Evolutionary conservation across 108 stramenopile genomes (phyloP).

Genomic region (Craspedostauros australis): DNA sequence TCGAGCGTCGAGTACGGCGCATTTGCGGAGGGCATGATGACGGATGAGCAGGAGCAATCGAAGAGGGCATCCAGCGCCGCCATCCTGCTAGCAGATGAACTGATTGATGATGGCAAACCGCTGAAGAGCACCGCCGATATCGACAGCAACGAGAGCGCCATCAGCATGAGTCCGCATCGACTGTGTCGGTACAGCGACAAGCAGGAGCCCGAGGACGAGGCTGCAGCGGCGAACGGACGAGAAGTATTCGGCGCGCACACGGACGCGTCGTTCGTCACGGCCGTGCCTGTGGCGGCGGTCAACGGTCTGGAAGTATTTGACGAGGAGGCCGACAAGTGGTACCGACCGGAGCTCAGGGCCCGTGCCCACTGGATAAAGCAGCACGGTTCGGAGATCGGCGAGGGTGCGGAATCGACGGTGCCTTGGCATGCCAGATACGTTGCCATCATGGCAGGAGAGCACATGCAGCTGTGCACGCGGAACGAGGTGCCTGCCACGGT

Average conservation of each 20-base stretch:
- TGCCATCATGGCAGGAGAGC: constrained; percentile 73
- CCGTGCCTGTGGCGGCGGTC: constrained; percentile 67
- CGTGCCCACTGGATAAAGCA: constrained; percentile 41
- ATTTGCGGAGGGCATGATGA: constrained; percentile 26
- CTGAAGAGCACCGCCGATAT: constrained; percentile 4
- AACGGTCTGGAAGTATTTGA: constrained; percentile 79
- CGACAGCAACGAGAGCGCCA: constrained; percentile 41
- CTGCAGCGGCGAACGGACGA: constrained; percentile 7
- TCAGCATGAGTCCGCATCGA: constrained; percentile 75
- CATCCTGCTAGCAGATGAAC: constrained; percentile 44
- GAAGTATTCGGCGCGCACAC: constrained; percentile 81
- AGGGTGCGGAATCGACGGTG: constrained; percentile 17
- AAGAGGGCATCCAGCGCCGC: constrained; percentile 52
- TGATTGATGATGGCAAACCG: constrained; percentile 72
- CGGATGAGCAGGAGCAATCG: constrained; percentile 11
- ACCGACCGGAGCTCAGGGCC: constrained; percentile 70
- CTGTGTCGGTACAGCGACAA: constrained; percentile 57
- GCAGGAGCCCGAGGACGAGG: background rate
- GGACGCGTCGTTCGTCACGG: constrained; percentile 68
- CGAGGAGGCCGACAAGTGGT: constrained; percentile 70
- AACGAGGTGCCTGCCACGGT: constrained; percentile 76
- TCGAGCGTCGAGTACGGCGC: constrained; percentile 44
- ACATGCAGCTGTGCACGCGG: constrained; percentile 63
- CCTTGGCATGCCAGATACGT: constrained; percentile 77
- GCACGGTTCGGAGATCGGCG: constrained; percentile 6